A percentile compares a stretch with the other conserved stretches of the same genome.
phyloP scores from a whole-genome alignment of 768 basidiomycete genomes.

The Mrakia blollopis region DNA sequence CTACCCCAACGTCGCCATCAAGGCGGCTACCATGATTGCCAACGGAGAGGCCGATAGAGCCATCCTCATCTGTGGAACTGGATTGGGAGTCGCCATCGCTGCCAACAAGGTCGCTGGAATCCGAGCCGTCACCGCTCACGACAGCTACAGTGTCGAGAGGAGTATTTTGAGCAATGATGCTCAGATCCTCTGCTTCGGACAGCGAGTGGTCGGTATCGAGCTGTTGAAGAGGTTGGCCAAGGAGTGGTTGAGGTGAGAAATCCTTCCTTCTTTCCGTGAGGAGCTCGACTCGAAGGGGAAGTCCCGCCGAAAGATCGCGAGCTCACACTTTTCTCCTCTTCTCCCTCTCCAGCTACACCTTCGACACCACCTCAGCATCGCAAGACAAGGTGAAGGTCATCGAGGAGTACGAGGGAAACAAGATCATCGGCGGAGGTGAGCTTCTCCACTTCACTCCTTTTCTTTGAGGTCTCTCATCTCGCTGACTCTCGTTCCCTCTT shows the following conservation, averaged over 20 bases:
- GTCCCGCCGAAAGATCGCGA: background rate
- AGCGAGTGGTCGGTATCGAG: constrained; percentile 42
- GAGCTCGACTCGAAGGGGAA: background rate
- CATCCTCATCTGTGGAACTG: constrained; percentile 44
- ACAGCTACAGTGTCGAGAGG: constrained; percentile 44
- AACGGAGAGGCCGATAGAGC: constrained; percentile 41
- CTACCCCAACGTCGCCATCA: constrained; percentile 42
- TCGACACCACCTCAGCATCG: constrained; percentile 39
- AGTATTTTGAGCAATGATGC: constrained; percentile 43
- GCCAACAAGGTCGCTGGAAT: constrained; percentile 43
- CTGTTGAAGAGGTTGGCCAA: constrained; percentile 38
- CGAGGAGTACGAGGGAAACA: constrained; percentile 38
- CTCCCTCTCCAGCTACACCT: constrained; percentile 34
- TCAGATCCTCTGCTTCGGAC: constrained; percentile 43
- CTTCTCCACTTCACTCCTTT: background rate
- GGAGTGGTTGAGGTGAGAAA: constrained; percentile 39
- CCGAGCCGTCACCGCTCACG: constrained; percentile 41
- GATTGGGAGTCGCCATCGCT: constrained; percentile 42
- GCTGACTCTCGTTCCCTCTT: background rate
- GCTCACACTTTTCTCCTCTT: background rate
- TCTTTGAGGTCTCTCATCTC: background rate
- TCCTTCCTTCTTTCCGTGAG: background rate
- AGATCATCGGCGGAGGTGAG: constrained; percentile 28
- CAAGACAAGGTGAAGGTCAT: constrained; percentile 42
- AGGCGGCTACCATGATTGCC: constrained; percentile 40